Evolutionary conservation across 1,284 basidiomycete genomes (phyloP).

Genomic region (Binderoboletus segoi): DNA sequence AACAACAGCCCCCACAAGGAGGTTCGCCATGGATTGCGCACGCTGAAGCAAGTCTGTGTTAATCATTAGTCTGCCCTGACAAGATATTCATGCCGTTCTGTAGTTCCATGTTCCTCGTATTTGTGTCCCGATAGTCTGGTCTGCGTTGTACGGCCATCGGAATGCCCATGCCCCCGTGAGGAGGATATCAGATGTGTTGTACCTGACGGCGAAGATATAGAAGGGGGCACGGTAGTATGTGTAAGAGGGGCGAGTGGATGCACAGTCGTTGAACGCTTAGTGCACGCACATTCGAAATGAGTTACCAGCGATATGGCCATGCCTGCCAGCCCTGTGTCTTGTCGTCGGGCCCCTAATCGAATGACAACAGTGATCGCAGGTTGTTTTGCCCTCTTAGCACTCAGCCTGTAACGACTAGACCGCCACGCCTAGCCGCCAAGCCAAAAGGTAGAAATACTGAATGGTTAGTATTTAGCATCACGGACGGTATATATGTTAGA

Average conservation of each 20-base stretch:
- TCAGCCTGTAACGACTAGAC: too few species aligned
- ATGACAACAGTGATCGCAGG: too few species aligned
- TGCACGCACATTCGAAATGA: slow-evolving; percentile 26
- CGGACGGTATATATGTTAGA: too few species aligned
- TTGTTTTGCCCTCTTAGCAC: too few species aligned
- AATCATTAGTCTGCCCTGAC: background rate
- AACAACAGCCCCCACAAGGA: slow-evolving; percentile 24
- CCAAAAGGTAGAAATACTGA: too few species aligned
- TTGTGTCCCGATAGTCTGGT: slow-evolving; percentile 63
- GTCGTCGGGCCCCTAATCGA: too few species aligned
- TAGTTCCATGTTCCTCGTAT: slow-evolving; percentile 62
- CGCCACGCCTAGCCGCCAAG: too few species aligned
- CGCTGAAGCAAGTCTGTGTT: slow-evolving; percentile 34
- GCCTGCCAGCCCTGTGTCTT: too few species aligned
- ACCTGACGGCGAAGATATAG: slow-evolving; percentile 47
- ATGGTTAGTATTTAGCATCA: too few species aligned
- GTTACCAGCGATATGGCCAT: too few species aligned
- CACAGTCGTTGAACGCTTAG: slow-evolving; percentile 48
- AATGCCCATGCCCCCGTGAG: slow-evolving; percentile 62
- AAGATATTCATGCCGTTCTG: slow-evolving; percentile 1
- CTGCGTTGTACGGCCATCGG: slow-evolving; percentile 53
- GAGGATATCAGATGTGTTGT: slow-evolving; percentile 64
- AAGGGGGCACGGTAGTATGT: slow-evolving; percentile 54
- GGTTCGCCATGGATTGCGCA: slow-evolving; percentile 37
- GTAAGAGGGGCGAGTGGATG: slow-evolving; percentile 58